phyloP scores from a whole-genome alignment of 2,329 filamentous ascomycete species.

The Onygenales sp. region DNA sequence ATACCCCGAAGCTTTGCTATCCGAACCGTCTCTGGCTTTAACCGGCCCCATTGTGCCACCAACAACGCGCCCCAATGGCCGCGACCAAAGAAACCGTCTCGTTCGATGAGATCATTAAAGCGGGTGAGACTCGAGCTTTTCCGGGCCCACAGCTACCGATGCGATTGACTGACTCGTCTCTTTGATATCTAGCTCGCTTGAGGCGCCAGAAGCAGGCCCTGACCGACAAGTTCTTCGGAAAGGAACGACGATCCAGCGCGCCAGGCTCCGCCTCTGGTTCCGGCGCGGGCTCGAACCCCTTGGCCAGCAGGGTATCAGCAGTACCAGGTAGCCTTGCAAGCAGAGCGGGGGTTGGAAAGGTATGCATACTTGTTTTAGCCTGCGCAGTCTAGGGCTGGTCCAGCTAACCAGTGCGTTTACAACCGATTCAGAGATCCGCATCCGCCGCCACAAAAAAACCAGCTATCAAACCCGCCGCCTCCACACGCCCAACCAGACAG shows the following conservation, averaged over 20 bases:
- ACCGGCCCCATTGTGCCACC: too few relatives aligned
- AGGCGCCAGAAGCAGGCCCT: slow-evolving; percentile 48
- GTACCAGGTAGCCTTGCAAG: slow-evolving; percentile 46
- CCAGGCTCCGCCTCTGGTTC: slow-evolving; percentile 27
- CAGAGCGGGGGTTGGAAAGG: slow-evolving; percentile 50
- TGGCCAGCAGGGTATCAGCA: slow-evolving; percentile 29
- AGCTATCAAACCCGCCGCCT: slow-evolving; percentile 26
- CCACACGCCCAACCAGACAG: slow-evolving; percentile 25
- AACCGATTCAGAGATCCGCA: slow-evolving; percentile 25
- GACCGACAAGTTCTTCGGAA: slow-evolving; percentile 51
- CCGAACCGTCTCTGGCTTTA: too few relatives aligned
- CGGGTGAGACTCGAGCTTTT: slow-evolving; percentile 16
- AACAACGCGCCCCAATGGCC: slow-evolving; percentile 20
- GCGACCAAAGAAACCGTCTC: slow-evolving; percentile 29
- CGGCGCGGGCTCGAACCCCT: slow-evolving; percentile 27
- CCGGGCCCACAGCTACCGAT: background rate
- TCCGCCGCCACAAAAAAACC: slow-evolving; percentile 31
- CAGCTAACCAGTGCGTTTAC: background rate
- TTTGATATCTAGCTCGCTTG: slow-evolving; percentile 35
- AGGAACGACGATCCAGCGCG: slow-evolving; percentile 40
- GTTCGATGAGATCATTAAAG: slow-evolving; percentile 44
- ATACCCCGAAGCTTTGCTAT: too few relatives aligned
- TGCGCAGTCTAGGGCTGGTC: background rate
- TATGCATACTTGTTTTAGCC: slow-evolving; percentile 12
- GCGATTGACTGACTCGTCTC: background rate